These are phyloP conservation scores for Saccharomycopsis oosterbeekiorum DNA, from an alignment of 805 yeast species.

Conservation along the genomic window DNA sequence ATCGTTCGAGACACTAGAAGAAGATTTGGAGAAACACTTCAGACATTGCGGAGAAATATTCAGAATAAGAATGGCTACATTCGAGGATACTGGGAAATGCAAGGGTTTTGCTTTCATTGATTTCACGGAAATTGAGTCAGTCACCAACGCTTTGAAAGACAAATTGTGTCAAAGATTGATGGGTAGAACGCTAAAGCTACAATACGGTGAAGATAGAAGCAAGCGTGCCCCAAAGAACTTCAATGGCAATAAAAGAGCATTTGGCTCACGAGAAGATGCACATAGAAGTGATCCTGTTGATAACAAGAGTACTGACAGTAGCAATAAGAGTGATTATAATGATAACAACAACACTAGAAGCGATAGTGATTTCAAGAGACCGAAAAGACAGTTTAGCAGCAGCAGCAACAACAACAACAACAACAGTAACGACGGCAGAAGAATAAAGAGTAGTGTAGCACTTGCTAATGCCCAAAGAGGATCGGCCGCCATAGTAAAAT, in stretches of 20 bases:
- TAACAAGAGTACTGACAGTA: constrained; percentile 9
- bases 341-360: constrained; percentile 16
- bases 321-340: constrained; percentile 11
- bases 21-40: constrained; percentile 67
- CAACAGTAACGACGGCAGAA: constrained; percentile 31
- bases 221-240: constrained; percentile 47
- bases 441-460: constrained; percentile 73
- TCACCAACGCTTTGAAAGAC: constrained; percentile 73
- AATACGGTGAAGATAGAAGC: constrained; percentile 91
- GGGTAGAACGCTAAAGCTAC: constrained; percentile 72
- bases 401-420: constrained; percentile 24
- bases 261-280: constrained; percentile 3
- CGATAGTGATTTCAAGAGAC: not conserved
- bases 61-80: constrained; percentile 92
- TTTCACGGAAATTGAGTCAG: constrained; percentile 69
- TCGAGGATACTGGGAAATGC: constrained; percentile 91
- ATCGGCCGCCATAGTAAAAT: constrained; percentile 77
- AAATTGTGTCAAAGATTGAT: constrained; percentile 55
- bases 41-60: constrained; percentile 84
- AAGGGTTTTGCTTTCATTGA: constrained; percentile 94
- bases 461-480: constrained; percentile 84
- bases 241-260: constrained; percentile 1
- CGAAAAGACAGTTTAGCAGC: constrained; percentile 16
- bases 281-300: constrained; percentile 12
- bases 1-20: constrained; percentile 84